Base-by-base conservation (phyloP, 768 basidiomycete genomes). In the Trichaptum fuscoviolaceum region DNA sequence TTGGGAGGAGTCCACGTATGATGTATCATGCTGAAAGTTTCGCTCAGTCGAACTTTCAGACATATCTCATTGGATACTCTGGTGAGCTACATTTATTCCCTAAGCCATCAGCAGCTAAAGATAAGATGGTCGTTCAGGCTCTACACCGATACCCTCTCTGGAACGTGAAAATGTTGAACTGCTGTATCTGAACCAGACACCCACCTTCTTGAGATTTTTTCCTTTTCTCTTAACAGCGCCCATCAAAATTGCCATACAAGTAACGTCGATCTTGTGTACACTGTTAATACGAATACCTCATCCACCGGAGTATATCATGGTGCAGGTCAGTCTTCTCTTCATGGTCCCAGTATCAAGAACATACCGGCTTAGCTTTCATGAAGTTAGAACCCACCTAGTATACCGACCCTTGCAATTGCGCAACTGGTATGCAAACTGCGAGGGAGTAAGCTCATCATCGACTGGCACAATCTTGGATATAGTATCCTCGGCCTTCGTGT, bases 391-490 rank as follows among this genome's bases (percentile, higher is more conserved):
- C 97, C 97, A 27, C 97, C 97, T 9, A 92, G 92, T 67, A 95
- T 99, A 42, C 97, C 97, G 0, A 96, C 96, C 0, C 84, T 99
- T 20, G 88, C 89, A 1, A 79, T 99, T 23, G 93, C 92, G 2
- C 91, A 92, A 82, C 75, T 95, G 27, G 87, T 89, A 0, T 84
- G 85, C 24, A 73, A 79, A 23, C 71, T 93, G 18, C 83, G 87
- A 20, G 89, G 91, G 2, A 90, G 89, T 70, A 93, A 92, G 71
- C 81, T 99, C 70, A 92, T 99, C 67, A 95, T 99, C 65, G 97
- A 99, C 78, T 99, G 97, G 97, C 97, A 99, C 75, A 99, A 99
- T 75, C 85, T 96, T 26, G 97, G 97, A 20, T 95, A 94, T 75
- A 96, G 88, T 69, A 95, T 99, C 60, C 85, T 99, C 62, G 91